Evolutionary conservation across 306 rosid species (phyloP), one percentile per base, ranked within the genome.

Genomic region (Coriaria nepalensis): DNA sequence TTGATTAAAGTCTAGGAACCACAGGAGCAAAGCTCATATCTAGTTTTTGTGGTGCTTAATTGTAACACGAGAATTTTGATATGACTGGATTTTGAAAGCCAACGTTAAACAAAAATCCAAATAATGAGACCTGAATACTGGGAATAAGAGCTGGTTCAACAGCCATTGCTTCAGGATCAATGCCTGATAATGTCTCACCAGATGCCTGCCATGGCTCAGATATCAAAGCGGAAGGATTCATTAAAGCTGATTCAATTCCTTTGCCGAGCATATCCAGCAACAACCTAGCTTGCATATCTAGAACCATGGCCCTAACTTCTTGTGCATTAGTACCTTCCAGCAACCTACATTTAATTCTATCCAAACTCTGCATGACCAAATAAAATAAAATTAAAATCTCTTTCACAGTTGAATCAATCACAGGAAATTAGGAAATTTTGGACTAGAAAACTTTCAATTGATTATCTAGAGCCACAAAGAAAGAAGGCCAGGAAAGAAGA

Each of bases 241-340:
- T 60, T 63, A 90, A 73, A 0, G 98, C 96, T 43, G 98, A 85
- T 69, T 90, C 98, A 56, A 90, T 90, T 70, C 98, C 98, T 60
- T 83, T 85, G 55, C 98, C 98, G 42, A 90, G 85, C 98, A 90
- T 90, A 65, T 90, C 98, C 72, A 90, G 78, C 72, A 90, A 76
- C 71, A 90, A 64, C 75, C 98, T 79, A 12, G 98, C 98, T 79
- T 90, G 98, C 98, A 90, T 90, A 69, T 90, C 98, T 60, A 90
- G 70, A 71, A 90, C 98, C 98, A 90, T 90, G 4, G 98, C 98
- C 75, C 98, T 77, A 45, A 90, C 98, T 79, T 90, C 98, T 69
- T 90, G 98, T 32, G 98, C 98, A 61, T 76, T 81, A 59, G 87
- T 77, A 37, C 98, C 98, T 77, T 90, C 98, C 50, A 90, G 70